Evolutionary conservation across 2,329 filamentous ascomycete genomes (phyloP).

Genomic region (Colletotrichum salicis): DNA sequence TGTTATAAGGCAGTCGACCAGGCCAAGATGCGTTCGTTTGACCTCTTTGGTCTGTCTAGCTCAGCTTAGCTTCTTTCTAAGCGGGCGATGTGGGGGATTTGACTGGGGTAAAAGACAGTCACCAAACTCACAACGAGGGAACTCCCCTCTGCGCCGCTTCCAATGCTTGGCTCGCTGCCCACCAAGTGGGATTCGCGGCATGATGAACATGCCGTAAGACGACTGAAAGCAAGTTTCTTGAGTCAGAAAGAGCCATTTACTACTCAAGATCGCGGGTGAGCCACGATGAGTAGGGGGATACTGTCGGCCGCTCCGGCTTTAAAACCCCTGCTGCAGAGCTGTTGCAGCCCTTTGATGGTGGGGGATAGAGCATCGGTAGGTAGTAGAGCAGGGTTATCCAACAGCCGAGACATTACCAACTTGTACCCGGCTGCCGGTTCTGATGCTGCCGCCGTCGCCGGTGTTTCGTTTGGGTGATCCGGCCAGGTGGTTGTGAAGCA

Average conservation of each 20-base stretch:
- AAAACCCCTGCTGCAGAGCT: constrained; percentile 24
- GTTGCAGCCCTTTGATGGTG: constrained; percentile 1
- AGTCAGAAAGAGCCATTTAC: neutral
- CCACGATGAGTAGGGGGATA: neutral
- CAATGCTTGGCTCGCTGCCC: neutral
- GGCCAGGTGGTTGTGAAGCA: neutral
- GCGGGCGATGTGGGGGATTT: constrained; percentile 7
- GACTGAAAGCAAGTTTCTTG: constrained; percentile 17
- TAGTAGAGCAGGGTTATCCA: constrained; percentile 1
- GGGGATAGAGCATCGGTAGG: neutral
- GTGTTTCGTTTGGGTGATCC: neutral
- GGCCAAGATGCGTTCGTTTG: neutral
- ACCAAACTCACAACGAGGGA: constrained; percentile 3
- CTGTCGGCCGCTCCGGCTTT: constrained; percentile 25
- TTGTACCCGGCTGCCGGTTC: constrained; percentile 18
- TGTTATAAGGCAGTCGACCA: neutral
- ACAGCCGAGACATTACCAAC: constrained; percentile 23
- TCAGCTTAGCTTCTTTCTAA: neutral
- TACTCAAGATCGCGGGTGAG: neutral
- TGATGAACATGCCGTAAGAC: constrained; percentile 21
- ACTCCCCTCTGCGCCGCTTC: constrained; percentile 20
- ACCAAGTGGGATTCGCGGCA: neutral
- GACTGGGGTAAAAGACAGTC: neutral
- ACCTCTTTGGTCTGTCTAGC: neutral
- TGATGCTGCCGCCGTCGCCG: neutral